These are phyloP conservation scores for Stemphylium vesicarium DNA, from an alignment of 2,329 filamentous ascomycete genomes.

Conservation along the genomic window DNA sequence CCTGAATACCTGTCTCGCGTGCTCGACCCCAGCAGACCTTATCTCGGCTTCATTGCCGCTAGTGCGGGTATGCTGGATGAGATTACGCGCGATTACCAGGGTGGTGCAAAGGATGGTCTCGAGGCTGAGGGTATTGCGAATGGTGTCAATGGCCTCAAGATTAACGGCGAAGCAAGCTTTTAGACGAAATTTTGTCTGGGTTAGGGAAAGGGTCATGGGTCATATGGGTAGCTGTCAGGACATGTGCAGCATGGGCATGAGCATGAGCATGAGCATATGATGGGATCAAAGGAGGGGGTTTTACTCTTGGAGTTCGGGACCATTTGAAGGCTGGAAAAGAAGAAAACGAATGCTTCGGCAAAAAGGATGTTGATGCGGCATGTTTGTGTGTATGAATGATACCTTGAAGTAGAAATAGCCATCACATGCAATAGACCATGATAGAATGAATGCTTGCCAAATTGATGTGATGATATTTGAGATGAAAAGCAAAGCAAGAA, in stretches of 20 bases:
- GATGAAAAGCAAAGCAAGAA: no score
- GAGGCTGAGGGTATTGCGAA: slow-evolving; percentile 31
- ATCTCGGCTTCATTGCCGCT: slow-evolving; percentile 85
- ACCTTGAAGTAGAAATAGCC: no score
- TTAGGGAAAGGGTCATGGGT: neutral
- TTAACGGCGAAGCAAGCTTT: slow-evolving; percentile 27
- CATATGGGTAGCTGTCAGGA: neutral
- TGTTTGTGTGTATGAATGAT: no score
- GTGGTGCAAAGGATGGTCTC: slow-evolving; percentile 18
- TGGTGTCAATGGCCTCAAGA: slow-evolving; percentile 29
- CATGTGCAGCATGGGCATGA: neutral
- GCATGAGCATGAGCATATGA: neutral
- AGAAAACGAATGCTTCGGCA: no score
- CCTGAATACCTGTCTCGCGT: slow-evolving; percentile 84
- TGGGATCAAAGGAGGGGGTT: neutral
- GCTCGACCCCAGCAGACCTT: slow-evolving; percentile 74
- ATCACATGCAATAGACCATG: no score
- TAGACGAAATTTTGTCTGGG: neutral
- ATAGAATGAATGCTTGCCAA: no score
- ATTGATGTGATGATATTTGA: no score
- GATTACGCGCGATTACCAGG: slow-evolving; percentile 45
- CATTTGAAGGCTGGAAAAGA: neutral
- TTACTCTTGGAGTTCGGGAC: neutral
- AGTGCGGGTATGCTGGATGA: slow-evolving; percentile 69
- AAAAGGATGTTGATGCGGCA: no score